Percentiles rank a stretch among this genome's conserved stretches.
These are phyloP conservation scores for Hypomyces perniciosus DNA, from an alignment of 2,329 filamentous ascomycete species.

Conservation along the genomic window DNA sequence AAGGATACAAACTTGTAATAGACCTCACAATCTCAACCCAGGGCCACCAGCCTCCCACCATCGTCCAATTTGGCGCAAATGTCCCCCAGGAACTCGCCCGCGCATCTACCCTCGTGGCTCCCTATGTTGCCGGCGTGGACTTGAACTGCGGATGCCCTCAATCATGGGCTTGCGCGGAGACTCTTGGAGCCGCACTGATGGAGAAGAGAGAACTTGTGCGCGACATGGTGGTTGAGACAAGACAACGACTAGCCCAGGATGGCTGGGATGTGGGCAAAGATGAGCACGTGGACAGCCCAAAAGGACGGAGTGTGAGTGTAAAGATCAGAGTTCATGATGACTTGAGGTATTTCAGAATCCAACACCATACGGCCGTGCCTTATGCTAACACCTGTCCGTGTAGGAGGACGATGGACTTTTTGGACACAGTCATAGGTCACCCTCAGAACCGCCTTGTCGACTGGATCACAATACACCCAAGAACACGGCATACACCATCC, in stretches of 20 bases:
- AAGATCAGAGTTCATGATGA: constrained; percentile 66
- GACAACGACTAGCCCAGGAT: constrained; percentile 42
- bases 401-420: constrained; percentile 54
- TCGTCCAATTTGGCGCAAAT: constrained; percentile 63
- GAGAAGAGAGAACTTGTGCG: constrained; percentile 57
- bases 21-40: constrained; percentile 57
- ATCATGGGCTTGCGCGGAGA: constrained; percentile 64
- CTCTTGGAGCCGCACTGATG: constrained; percentile 65
- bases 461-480: constrained; percentile 65
- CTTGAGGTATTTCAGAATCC: constrained; percentile 36
- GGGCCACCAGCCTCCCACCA: constrained; percentile 49
- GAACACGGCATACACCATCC: constrained; percentile 56
- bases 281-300: constrained; percentile 35
- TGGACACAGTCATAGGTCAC: constrained; percentile 55
- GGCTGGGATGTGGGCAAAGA: constrained; percentile 47
- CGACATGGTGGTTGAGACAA: constrained; percentile 56
- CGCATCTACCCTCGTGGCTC: constrained; percentile 55
- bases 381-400: neutral
- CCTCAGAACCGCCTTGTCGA: constrained; percentile 49
- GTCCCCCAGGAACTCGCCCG: constrained; percentile 55
- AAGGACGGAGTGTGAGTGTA: constrained; percentile 57
- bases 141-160: constrained; percentile 71
- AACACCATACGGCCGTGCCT: neutral
- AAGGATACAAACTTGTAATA: constrained; percentile 16
- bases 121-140: constrained; percentile 59